Evolutionary conservation across 176 grass and related monocot genomes (phyloP).

Genomic region (Calamus simplicifolius): DNA sequence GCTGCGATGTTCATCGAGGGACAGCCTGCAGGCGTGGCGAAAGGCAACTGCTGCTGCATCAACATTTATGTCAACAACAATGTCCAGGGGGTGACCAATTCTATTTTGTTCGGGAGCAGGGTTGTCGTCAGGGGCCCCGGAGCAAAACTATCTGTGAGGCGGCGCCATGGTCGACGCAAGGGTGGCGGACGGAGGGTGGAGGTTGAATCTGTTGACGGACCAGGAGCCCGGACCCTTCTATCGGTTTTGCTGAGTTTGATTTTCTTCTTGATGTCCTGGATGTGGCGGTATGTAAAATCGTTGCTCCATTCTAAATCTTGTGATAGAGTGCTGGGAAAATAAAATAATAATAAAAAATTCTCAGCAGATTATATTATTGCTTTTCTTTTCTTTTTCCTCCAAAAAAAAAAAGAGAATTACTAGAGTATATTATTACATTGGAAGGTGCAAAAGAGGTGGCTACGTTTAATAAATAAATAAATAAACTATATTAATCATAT

Average conservation of each 20-base stretch:
- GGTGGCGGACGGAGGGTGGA: neutral
- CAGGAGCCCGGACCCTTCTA: neutral
- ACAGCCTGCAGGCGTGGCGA: neutral
- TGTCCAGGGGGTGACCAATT: slow-evolving; percentile 84
- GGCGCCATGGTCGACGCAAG: too few relatives aligned
- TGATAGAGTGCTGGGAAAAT: too few relatives aligned
- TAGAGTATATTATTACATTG: too few relatives aligned
- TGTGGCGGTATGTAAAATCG: too few relatives aligned
- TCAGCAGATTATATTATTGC: too few relatives aligned
- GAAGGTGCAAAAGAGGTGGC: too few relatives aligned
- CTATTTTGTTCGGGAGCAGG: slow-evolving; percentile 67
- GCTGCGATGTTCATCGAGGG: slow-evolving; percentile 19
- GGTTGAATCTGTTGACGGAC: neutral
- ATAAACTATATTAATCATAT: too few relatives aligned
- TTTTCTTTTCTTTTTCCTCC: too few relatives aligned
- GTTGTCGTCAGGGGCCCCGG: slow-evolving; percentile 50
- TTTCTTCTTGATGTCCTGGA: neutral
- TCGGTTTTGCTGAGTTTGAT: neutral
- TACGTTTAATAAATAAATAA: too few relatives aligned
- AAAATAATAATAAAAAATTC: too few relatives aligned
- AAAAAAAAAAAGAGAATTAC: too few relatives aligned
- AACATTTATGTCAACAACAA: slow-evolving; percentile 72
- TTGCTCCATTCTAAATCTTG: too few relatives aligned
- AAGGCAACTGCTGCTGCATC: slow-evolving; percentile 20
- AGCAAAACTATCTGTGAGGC: slow-evolving; percentile 18